Evolutionary conservation across 2,329 filamentous ascomycete genomes (phyloP).

Genomic region (Dactylonectria macrodidyma): DNA sequence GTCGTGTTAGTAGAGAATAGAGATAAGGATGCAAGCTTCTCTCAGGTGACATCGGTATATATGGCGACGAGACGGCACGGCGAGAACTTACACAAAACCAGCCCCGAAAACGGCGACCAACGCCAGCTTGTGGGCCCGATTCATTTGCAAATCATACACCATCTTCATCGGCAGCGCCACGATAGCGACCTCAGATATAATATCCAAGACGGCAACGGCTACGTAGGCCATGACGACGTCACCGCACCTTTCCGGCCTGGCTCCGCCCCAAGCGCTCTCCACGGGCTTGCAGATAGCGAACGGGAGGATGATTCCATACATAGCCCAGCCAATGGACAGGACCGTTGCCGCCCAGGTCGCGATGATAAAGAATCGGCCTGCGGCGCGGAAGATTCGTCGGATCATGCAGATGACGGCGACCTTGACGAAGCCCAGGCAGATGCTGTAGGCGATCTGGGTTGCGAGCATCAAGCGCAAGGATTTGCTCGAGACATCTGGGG

Average conservation of each 20-base stretch:
- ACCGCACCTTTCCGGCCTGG: constrained; percentile 2
- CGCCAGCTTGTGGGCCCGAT: constrained; percentile 26
- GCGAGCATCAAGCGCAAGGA: constrained; percentile 24
- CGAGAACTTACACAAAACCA: constrained; percentile 18
- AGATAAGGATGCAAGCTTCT: not conserved
- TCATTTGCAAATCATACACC: constrained; percentile 25
- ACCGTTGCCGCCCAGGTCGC: constrained; percentile 13
- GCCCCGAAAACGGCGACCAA: constrained; percentile 26
- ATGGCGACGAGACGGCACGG: not conserved
- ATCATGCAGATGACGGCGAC: constrained; percentile 30
- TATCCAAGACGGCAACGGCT: constrained; percentile 22
- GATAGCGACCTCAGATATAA: constrained; percentile 20
- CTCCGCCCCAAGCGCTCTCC: constrained; percentile 20
- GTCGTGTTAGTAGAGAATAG: too few species aligned
- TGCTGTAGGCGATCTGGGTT: constrained; percentile 28
- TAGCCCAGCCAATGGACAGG: constrained; percentile 16
- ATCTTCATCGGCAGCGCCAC: constrained; percentile 21
- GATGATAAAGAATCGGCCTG: constrained; percentile 12
- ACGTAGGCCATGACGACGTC: constrained; percentile 16
- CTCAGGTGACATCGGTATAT: too few species aligned
- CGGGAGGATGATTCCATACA: constrained; percentile 19
- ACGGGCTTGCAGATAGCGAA: constrained; percentile 26
- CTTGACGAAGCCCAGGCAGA: constrained; percentile 32
- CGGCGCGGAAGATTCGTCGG: constrained; percentile 29
- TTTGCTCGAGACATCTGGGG: constrained; percentile 6